Base-by-base conservation (phyloP, 1,284 basidiomycete genomes). In the Athelia sp. region DNA sequence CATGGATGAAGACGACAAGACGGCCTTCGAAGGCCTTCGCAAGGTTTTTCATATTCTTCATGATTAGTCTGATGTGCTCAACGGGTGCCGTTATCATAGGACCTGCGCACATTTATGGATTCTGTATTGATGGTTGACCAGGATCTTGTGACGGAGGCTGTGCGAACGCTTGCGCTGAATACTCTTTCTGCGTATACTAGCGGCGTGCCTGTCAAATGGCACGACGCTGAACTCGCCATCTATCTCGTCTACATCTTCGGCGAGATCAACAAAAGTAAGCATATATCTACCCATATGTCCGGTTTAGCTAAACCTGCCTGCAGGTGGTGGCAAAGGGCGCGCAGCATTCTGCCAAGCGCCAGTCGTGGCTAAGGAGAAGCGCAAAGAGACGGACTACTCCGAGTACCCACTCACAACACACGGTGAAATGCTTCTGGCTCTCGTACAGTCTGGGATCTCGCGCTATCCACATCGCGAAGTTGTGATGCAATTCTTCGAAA, bases 241-340 rank as follows among this genome's bases (percentile, higher is more conserved):
- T 93, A 93, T 64, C 79, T 98, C 23, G 84, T 98, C 1, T 98
- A 85, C 64, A 90, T 95, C 31, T 99, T 93, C 60, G 95, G 94
- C 36, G 96, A 99, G 66, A 84, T 94, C 56, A 90, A 86, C 65
- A 91, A 88, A 71, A 78, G 89, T 86, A 54, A 26, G 76, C 57
- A 15, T 46, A 22, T 10, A 22, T 18, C 24, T 31, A 23, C 4
- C 47, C 34, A 22, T 52, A 43, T 48, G 23, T 4, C 35, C 35
- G 45, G 2, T 29, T 34, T 40, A 42, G 47, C 45, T 42, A 48
- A 43, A 34, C 13, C 54, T 35, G 4, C n/a, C n/a, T 50, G 14
- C 52, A 86, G 84, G 74, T 57, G 83, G 84, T 32, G 78, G 79
- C 1, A 90, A 90, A 63, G 89, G 89, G 19, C 79, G 87, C 18